A percentile compares a stretch with the other conserved stretches of the same genome.
phyloP scores from a whole-genome alignment of 345 rosid species.

The Psidium guajava region DNA sequence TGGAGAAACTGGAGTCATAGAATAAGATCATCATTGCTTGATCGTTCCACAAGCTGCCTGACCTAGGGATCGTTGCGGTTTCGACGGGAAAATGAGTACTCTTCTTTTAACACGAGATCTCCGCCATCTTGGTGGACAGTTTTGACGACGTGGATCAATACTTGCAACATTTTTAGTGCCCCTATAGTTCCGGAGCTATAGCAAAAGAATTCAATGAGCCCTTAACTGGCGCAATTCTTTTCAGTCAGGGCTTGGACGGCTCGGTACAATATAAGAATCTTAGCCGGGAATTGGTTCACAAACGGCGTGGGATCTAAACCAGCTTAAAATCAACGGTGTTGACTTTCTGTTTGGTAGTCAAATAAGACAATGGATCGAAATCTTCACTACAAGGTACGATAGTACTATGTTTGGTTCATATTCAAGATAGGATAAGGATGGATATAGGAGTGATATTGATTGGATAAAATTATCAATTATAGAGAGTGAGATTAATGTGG shows the following conservation, averaged over 20 bases:
- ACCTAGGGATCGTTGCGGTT: background rate
- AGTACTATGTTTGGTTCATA: background rate
- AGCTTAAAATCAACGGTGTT: too few relatives aligned
- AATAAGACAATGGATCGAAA: too few relatives aligned
- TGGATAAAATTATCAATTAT: too few relatives aligned
- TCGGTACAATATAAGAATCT: background rate
- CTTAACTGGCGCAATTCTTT: background rate
- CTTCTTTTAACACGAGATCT: background rate
- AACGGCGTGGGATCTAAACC: too few relatives aligned
- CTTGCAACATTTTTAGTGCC: background rate
- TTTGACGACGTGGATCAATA: background rate
- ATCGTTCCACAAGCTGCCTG: background rate
- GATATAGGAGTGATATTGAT: background rate
- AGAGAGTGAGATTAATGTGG: background rate
- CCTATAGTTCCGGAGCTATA: background rate
- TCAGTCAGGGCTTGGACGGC: too few relatives aligned
- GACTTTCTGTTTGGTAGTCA: too few relatives aligned
- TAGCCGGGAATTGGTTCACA: too few relatives aligned
- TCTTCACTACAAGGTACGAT: too few relatives aligned
- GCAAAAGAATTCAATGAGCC: background rate
- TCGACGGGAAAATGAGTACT: background rate
- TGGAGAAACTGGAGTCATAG: background rate
- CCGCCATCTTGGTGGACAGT: background rate
- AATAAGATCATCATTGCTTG: background rate
- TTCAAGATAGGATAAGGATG: background rate